These are phyloP conservation scores for Lobosporangium transversale DNA, from an alignment of 192 early-diverging fungal species.

Conservation along the genomic window DNA sequence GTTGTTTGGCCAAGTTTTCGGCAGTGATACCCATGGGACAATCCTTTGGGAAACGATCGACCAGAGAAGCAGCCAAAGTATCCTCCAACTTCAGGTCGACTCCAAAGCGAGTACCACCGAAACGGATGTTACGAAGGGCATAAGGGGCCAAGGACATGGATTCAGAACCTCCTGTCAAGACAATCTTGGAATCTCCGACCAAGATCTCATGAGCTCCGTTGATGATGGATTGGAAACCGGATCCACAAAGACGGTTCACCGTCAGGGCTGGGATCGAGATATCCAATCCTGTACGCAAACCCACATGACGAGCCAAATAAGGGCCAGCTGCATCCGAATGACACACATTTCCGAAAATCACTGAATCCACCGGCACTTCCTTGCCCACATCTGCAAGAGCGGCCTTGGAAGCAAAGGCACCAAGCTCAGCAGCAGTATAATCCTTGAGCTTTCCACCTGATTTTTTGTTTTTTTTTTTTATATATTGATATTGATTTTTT, in stretches of 20 bases:
- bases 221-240: constrained; percentile 95
- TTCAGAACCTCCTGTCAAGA: constrained; percentile 91
- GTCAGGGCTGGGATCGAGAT: constrained; percentile 89
- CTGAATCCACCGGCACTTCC: constrained; percentile 80
- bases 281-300: constrained; percentile 86
- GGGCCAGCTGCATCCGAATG: constrained; percentile 86
- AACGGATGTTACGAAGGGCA: constrained; percentile 80
- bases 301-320: constrained; percentile 94
- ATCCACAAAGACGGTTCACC: constrained; percentile 96
- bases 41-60: constrained; percentile 85
- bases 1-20: constrained; percentile 89
- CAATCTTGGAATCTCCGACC: constrained; percentile 82
- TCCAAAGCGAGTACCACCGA: constrained; percentile 84
- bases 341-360: constrained; percentile 95
- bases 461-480: no score
- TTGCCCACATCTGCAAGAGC: constrained; percentile 81
- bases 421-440: constrained; percentile 83
- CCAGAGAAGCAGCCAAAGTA: constrained; percentile 82
- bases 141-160: constrained; percentile 96
- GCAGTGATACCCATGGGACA: constrained; percentile 96
- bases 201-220: constrained; percentile 94
- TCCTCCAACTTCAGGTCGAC: constrained; percentile 92
- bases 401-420: constrained; percentile 92
- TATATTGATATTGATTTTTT: neutral
- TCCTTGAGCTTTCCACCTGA: constrained; percentile 86